Evolutionary conservation across 176 grass and related monocot genomes (phyloP), one percentile per base, ranked within the genome.

Genomic region (Triticum dicoccoides): DNA sequence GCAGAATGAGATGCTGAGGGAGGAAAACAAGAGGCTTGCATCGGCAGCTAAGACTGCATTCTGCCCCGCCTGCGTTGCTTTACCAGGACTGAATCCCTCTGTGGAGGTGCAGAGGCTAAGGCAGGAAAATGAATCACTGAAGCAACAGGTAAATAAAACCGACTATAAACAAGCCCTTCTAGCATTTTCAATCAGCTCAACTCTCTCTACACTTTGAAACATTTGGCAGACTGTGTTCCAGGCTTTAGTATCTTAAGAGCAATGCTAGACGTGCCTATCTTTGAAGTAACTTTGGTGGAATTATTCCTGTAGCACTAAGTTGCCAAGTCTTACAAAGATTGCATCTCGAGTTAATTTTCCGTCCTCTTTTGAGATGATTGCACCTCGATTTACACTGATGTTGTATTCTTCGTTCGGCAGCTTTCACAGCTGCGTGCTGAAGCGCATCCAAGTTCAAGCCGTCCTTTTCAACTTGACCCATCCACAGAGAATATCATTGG

Each of bases 1-100:
- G 18, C 87, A 87, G 71, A 95, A 93, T 37, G 84, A 93, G 6
- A 82, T 73, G 39, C 91, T 95, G 23, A 72, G 18, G 67, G 66
- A 70, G 4, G 89, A 93, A 56, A 93, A 86, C 81, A 56, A 27
- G 4, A 89, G 37, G 63, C 34, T 95, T n/a, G 91, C 76, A 62
- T 45, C 78, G 45, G 45, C 61, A 3, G 51, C 77, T 2, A 41
- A 1, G 6, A 80, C 33, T 39, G 33, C 18, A 11, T 23, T 74
- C 39, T 95, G 91, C 74, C 54, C 54, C 33, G 83, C 5, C 37
- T 93, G 91, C 42, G 29, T 38, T 34, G 79, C 70, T 32, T 63
- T 69, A 37, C n/a, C 64, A 18, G 24, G 34, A 39, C 75, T 59
- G 1, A 45, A 62, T 21, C 71, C 87, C 29, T 12, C 84, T 37